Conservation (phyloP, 331 rosid genomes). For the Quercus tomentella region DNA sequence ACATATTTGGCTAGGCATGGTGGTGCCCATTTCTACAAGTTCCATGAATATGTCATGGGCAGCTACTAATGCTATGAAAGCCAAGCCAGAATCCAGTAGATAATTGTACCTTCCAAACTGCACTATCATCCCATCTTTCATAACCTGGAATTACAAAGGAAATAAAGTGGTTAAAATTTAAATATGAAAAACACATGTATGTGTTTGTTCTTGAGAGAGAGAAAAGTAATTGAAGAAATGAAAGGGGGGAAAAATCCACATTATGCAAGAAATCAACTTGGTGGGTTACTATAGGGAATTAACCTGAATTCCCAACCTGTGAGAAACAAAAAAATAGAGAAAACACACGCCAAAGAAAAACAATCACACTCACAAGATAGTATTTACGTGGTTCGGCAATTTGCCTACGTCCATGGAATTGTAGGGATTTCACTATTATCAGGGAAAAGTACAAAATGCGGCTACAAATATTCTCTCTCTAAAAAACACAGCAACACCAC, state of each 20-base stretch:
- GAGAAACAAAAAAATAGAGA: no score
- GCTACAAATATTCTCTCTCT: no score
- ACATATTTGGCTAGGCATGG: constrained; percentile 20
- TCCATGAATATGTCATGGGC: constrained; percentile 86
- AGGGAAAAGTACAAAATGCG: no score
- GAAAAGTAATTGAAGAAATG: neutral
- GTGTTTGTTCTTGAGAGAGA: neutral
- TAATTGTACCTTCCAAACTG: constrained; percentile 45
- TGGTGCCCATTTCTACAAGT: constrained; percentile 58
- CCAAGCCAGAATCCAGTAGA: constrained; percentile 43
- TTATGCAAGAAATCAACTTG: constrained; percentile 93
- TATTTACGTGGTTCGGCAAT: no score
- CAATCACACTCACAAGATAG: no score
- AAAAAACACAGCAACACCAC: no score
- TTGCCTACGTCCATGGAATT: no score
- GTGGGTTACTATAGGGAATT: constrained; percentile 46
- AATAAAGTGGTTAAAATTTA: constrained; percentile 10
- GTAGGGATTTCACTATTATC: no score
- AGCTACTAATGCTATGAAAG: constrained; percentile 65
- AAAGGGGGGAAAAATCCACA: constrained; percentile 30
- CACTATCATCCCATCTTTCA: constrained; percentile 74
- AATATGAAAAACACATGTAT: neutral
- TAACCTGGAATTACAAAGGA: constrained; percentile 44
- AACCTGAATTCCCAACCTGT: no score
- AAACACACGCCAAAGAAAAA: no score